These are phyloP conservation scores for Boletellus ananas DNA, from an alignment of 768 basidiomycete species.

Conservation along the genomic window DNA sequence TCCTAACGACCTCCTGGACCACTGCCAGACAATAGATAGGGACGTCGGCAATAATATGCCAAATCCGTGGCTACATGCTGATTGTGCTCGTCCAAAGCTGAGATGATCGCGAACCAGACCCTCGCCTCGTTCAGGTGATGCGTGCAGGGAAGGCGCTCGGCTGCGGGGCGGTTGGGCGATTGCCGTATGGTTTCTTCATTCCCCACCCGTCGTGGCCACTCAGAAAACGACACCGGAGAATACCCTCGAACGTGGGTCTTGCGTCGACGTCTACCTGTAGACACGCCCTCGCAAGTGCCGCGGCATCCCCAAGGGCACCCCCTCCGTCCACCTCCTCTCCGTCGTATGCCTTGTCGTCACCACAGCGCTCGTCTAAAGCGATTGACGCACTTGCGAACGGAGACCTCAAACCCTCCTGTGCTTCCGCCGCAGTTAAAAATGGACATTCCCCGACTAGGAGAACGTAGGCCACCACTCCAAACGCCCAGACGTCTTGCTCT, in stretches of 20 bases:
- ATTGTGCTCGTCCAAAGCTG: not conserved
- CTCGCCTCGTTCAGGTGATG: constrained; percentile 17
- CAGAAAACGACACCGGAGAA: constrained; percentile 79
- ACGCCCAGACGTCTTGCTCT: constrained; percentile 98
- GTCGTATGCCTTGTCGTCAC: constrained; percentile 64
- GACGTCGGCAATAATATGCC: constrained; percentile 6
- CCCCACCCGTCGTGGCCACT: constrained; percentile 76
- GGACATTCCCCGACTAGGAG: constrained; percentile 90
- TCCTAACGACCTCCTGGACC: constrained; percentile 2
- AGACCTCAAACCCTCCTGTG: constrained; percentile 76
- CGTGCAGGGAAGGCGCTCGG: constrained; percentile 32
- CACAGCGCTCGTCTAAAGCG: constrained; percentile 74
- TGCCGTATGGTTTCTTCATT: constrained; percentile 31
- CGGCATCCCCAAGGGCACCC: constrained; percentile 79
- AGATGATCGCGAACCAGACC: constrained; percentile 5
- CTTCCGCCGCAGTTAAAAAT: constrained; percentile 86
- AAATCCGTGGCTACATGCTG: constrained; percentile 10
- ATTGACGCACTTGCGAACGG: constrained; percentile 76
- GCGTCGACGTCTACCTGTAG: constrained; percentile 72
- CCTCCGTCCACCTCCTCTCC: constrained; percentile 83
- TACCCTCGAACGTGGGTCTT: constrained; percentile 82
- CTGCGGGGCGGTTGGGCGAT: constrained; percentile 22
- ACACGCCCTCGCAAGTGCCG: constrained; percentile 79
- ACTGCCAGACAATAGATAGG: constrained; percentile 14
- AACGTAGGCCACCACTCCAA: constrained; percentile 95